Conservation (phyloP, 2,329 filamentous ascomycete species). For the Phyllosticta ampelicida region DNA sequence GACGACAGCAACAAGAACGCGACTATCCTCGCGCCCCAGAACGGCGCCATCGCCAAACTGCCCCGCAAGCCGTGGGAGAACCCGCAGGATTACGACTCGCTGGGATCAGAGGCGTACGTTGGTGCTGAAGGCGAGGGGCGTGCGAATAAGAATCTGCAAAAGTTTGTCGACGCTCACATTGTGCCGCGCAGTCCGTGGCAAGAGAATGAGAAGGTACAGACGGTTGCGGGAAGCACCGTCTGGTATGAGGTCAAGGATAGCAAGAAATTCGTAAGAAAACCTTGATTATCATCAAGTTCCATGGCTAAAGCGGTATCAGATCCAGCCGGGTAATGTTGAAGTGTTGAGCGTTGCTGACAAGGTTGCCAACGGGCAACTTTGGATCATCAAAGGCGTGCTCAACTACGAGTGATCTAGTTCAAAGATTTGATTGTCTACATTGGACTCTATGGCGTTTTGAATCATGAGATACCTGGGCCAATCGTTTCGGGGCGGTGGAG, state of each 20-base stretch:
- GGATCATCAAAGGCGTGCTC: constrained; percentile 56
- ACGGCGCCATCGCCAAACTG: constrained; percentile 65
- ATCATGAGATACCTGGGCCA: not conserved
- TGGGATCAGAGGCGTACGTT: constrained; percentile 64
- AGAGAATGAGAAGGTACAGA: constrained; percentile 54
- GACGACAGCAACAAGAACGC: constrained; percentile 57
- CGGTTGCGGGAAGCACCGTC: constrained; percentile 57
- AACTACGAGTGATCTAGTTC: constrained; percentile 19
- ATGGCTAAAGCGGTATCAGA: constrained; percentile 30
- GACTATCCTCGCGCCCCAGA: constrained; percentile 79
- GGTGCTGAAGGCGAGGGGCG: constrained; percentile 64
- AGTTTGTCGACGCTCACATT: constrained; percentile 81
- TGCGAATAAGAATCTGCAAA: constrained; percentile 62
- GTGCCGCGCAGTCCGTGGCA: constrained; percentile 66
- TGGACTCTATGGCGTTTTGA: not conserved
- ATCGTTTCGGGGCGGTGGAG: not conserved
- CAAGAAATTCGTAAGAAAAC: constrained; percentile 46
- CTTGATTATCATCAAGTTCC: constrained; percentile 19
- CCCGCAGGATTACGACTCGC: constrained; percentile 55
- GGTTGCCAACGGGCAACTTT: constrained; percentile 83
- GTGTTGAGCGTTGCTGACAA: constrained; percentile 63
- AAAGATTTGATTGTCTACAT: not conserved
- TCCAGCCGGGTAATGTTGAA: constrained; percentile 71
- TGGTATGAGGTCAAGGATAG: constrained; percentile 73
- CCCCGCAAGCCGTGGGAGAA: constrained; percentile 83